These are phyloP conservation scores for Vigna trinervia DNA, from an alignment of 306 rosid genomes.

Conservation along the genomic window DNA sequence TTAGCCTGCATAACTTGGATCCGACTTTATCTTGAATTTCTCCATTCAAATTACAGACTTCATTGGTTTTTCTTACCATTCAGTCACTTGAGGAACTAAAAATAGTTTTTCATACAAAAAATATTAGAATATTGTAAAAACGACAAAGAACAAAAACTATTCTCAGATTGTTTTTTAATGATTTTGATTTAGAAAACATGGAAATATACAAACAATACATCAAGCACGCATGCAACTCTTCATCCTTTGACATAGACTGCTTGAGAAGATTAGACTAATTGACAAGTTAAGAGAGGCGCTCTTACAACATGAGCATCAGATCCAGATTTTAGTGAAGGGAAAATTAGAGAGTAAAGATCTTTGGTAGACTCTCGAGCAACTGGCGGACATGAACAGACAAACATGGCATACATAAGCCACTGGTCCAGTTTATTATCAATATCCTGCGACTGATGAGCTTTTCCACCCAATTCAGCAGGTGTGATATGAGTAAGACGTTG, in stretches of 20 bases:
- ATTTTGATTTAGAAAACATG: constrained; percentile 10
- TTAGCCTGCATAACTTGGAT: constrained; percentile 3
- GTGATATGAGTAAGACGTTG: constrained; percentile 96
- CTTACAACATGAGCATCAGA: constrained; percentile 89
- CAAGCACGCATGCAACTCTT: constrained; percentile 30
- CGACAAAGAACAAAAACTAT: constrained; percentile 16
- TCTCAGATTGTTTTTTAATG: constrained; percentile 25
- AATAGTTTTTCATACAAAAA: constrained; percentile 32
- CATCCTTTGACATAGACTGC: constrained; percentile 33
- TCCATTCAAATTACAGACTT: not conserved
- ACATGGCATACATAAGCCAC: constrained; percentile 99
- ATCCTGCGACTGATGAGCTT: constrained; percentile 94
- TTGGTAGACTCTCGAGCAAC: constrained; percentile 79
- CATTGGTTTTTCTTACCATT: constrained; percentile 18
- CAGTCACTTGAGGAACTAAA: constrained; percentile 26
- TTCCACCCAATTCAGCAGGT: constrained; percentile 94
- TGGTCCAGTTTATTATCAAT: constrained; percentile 95
- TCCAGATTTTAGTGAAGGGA: constrained; percentile 92
- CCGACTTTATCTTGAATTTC: constrained; percentile 23
- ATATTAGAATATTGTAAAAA: constrained; percentile 8
- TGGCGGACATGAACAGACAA: constrained; percentile 95
- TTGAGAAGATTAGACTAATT: constrained; percentile 32
- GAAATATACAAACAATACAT: constrained; percentile 15
- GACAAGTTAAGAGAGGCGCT: constrained; percentile 40
- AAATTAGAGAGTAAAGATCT: constrained; percentile 91